Evolutionary conservation across 1,284 basidiomycete genomes (phyloP).

Genomic region (Mixia osmundae): DNA sequence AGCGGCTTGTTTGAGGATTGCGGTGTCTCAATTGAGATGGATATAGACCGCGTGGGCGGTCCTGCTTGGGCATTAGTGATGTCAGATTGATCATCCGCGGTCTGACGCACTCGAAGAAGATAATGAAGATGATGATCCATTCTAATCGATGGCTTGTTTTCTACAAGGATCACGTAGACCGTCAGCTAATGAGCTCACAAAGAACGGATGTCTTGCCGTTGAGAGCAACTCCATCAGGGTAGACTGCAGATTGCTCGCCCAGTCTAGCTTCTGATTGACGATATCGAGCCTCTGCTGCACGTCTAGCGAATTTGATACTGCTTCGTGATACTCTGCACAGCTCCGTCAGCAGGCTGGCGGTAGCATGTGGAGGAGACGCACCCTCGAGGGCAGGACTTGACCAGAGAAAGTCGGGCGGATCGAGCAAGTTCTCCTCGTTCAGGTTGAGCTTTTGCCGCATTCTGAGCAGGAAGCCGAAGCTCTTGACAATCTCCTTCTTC

Average conservation of each 20-base stretch:
- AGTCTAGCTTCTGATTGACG: constrained; percentile 17
- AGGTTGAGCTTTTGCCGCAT: constrained; percentile 18
- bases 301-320: constrained; percentile 5
- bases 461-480: constrained; percentile 15
- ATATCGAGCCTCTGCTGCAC: constrained; percentile 6
- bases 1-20: too few species aligned
- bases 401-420: constrained; percentile 15
- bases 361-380: background rate
- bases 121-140: constrained; percentile 18
- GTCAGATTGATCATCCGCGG: too few species aligned
- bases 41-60: too few species aligned
- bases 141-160: constrained; percentile 16
- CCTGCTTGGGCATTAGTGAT: too few species aligned
- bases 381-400: constrained; percentile 1
- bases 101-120: constrained; percentile 7
- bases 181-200: background rate
- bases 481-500: constrained; percentile 17
- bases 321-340: constrained; percentile 7
- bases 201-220: constrained; percentile 3
- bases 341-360: background rate
- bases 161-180: background rate
- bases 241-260: constrained; percentile 15
- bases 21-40: too few species aligned
- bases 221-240: constrained; percentile 16
- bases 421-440: constrained; percentile 16